These are phyloP conservation scores for Quercus tomentella DNA, from an alignment of 331 rosid genomes.

Conservation along the genomic window DNA sequence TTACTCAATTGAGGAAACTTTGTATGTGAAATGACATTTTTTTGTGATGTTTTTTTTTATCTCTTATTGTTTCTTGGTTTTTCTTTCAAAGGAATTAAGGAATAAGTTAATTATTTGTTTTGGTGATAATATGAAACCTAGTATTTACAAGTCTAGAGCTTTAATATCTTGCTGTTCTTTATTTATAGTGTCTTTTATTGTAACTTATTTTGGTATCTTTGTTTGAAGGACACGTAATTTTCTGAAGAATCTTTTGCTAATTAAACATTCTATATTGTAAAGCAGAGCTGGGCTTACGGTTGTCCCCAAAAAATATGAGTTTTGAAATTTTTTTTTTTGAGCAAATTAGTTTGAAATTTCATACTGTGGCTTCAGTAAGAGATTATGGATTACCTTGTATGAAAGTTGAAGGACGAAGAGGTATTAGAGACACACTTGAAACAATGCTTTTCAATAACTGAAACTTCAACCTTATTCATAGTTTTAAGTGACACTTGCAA, in stretches of 20 bases:
- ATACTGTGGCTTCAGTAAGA: not conserved
- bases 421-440: not conserved
- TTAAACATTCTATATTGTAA: not conserved
- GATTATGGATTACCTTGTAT: not conserved
- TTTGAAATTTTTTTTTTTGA: not conserved
- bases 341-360: not conserved
- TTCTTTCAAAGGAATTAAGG: not conserved
- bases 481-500: not conserved
- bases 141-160: not conserved
- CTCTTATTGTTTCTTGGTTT: not conserved
- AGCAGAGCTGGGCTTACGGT: not conserved
- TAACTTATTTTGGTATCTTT: not conserved
- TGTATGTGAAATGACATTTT: constrained; percentile 55
- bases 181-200: not conserved
- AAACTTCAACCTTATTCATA: not conserved
- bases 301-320: not conserved
- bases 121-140: not conserved
- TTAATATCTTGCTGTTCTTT: not conserved
- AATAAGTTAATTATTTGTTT: not conserved
- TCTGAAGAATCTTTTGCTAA: not conserved
- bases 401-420: not conserved
- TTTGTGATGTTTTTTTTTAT: not conserved
- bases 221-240: not conserved
- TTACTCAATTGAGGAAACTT: constrained; percentile 70
- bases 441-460: not conserved